A percentile compares a stretch with the other conserved stretches of the same genome.
Conservation (phyloP, 2,329 filamentous ascomycete species). For the Ophiostoma sp. region DNA sequence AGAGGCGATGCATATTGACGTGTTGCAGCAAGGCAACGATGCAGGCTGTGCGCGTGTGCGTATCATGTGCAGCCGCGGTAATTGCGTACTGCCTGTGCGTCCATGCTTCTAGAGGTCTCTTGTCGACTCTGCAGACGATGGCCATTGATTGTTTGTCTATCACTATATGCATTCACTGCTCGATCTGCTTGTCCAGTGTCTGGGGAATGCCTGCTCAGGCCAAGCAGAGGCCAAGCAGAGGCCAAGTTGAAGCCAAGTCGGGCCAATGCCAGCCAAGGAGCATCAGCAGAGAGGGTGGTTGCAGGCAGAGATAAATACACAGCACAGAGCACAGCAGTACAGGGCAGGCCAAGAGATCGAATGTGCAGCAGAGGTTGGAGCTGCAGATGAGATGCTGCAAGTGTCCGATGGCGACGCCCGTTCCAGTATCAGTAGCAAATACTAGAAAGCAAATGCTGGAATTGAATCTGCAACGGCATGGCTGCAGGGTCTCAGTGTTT, state of each 20-base stretch:
- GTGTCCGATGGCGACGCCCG: neutral
- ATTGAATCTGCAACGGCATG: neutral
- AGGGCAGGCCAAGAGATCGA: neutral
- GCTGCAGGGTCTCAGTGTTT: constrained; percentile 9
- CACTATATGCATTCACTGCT: too few relatives aligned
- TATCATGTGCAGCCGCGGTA: neutral
- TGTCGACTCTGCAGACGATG: too few relatives aligned
- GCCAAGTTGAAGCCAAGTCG: neutral
- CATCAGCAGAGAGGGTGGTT: neutral
- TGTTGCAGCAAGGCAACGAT: neutral
- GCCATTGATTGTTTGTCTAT: neutral
- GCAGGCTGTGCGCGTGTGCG: too few relatives aligned
- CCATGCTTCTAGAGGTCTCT: too few relatives aligned
- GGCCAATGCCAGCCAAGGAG: neutral
- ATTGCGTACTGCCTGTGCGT: neutral
- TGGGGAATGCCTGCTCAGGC: neutral
- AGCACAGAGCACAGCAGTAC: neutral
- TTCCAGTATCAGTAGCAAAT: neutral
- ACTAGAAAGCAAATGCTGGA: neutral
- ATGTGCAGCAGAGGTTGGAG: neutral
- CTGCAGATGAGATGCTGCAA: neutral
- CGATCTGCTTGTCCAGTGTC: neutral
- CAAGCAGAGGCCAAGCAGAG: neutral
- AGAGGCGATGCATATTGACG: neutral
- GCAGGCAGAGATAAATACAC: neutral